Percentiles rank a stretch among this genome's conserved stretches.
Conservation (phyloP, 345 rosid species). For the Aquilaria sinensis region DNA sequence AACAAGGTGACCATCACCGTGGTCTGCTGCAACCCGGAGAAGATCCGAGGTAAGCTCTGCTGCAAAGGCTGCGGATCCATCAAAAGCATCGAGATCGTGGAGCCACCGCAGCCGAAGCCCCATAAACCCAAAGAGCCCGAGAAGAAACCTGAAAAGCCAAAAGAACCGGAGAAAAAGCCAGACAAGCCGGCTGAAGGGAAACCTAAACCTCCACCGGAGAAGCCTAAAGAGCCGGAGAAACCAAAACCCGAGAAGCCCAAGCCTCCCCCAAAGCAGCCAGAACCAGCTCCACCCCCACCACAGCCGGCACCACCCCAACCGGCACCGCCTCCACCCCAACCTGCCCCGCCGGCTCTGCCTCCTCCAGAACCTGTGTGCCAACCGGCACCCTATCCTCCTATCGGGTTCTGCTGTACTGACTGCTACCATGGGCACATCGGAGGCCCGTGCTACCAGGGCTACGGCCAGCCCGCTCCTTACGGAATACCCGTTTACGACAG, state of each 20-base stretch:
- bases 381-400: too few species aligned
- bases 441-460: conserved; percentile 26
- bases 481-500: conserved; percentile 42
- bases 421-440: conserved; percentile 22
- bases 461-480: not conserved
- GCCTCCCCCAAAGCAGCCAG: too few species aligned
- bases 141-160: not conserved
- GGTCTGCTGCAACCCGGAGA: conserved; percentile 71
- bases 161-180: not conserved
- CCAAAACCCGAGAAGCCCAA: too few species aligned
- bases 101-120: conserved; percentile 17
- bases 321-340: too few species aligned
- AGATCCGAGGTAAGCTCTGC: conserved; percentile 40
- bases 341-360: too few species aligned
- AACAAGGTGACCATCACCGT: conserved; percentile 50
- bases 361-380: too few species aligned
- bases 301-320: too few species aligned
- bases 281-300: too few species aligned
- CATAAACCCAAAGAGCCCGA: not conserved
- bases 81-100: conserved; percentile 39
- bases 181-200: not conserved
- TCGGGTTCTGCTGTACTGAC: conserved; percentile 9
- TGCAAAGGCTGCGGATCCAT: conserved; percentile 43
- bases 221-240: too few species aligned
- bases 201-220: too few species aligned